A percentile compares a stretch with the other conserved stretches of the same genome.
Conservation (phyloP, 2,329 filamentous ascomycete species). For the Emmonsiellopsis sp. region DNA sequence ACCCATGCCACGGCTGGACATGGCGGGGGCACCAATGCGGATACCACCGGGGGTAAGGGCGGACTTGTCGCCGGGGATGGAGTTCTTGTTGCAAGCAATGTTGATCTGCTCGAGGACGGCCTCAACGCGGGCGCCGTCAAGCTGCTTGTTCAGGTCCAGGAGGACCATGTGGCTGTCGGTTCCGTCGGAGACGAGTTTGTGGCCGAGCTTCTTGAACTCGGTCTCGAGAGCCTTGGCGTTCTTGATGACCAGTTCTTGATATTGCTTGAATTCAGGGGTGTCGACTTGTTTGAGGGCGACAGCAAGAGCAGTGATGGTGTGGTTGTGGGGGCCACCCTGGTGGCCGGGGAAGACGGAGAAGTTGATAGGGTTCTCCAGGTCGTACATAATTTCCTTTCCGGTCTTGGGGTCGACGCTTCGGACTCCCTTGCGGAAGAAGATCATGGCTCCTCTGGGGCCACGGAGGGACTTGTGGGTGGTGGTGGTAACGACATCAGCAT, state of each 20-base stretch:
- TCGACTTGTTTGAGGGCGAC: conserved; percentile 93
- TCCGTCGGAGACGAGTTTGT: conserved; percentile 84
- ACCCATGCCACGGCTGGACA: conserved; percentile 92
- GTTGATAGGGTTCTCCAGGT: conserved; percentile 91
- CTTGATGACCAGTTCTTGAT: conserved; percentile 80
- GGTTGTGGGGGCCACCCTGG: conserved; percentile 96
- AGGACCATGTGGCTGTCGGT: conserved; percentile 97
- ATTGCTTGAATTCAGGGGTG: conserved; percentile 79
- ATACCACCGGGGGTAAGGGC: conserved; percentile 90
- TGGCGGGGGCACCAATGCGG: conserved; percentile 92
- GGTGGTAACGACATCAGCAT: conserved; percentile 91
- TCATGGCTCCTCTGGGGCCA: conserved; percentile 91
- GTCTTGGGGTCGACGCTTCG: conserved; percentile 75
- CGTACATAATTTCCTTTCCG: conserved; percentile 75
- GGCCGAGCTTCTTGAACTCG: conserved; percentile 61
- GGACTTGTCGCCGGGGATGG: conserved; percentile 93
- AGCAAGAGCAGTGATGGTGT: conserved; percentile 92
- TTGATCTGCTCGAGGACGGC: conserved; percentile 94
- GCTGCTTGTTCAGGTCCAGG: conserved; percentile 76
- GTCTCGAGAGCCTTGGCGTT: conserved; percentile 83
- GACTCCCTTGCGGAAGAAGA: conserved; percentile 94
- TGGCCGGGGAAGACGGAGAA: conserved; percentile 95
- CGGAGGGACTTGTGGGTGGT: conserved; percentile 97
- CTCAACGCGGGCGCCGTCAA: conserved; percentile 90
- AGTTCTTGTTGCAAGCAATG: conserved; percentile 99